Percentiles rank a stretch among this genome's conserved stretches.
phyloP scores from a whole-genome alignment of 495 filamentous ascomycete species.

The Mytilinidion resinicola region DNA sequence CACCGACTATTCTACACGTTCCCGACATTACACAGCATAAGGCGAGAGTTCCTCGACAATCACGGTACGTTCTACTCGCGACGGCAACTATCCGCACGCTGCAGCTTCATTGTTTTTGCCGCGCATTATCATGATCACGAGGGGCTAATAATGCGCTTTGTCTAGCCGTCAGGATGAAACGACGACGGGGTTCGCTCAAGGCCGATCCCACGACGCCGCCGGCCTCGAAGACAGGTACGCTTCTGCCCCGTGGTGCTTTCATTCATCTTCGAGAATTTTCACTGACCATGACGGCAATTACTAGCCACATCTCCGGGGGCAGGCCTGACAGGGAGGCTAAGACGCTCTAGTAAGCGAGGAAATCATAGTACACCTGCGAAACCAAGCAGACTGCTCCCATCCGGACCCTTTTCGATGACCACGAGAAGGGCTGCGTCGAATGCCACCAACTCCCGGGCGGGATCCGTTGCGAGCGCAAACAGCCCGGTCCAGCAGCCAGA shows the following conservation, averaged over 20 bases:
- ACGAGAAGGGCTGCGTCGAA: conserved; percentile 30
- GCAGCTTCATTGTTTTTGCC: not conserved
- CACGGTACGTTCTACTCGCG: not conserved
- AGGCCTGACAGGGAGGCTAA: not conserved
- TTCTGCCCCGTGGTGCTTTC: not conserved
- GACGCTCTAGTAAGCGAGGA: conserved; percentile 21
- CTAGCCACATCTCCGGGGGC: conserved; percentile 16
- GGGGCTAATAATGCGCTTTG: not conserved
- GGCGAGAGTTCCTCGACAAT: not conserved
- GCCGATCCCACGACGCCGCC: not conserved
- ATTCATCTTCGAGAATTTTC: conserved; percentile 1
- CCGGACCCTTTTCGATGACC: conserved; percentile 32
- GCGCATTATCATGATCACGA: not conserved
- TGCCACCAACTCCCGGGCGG: conserved; percentile 18
- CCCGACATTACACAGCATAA: not conserved
- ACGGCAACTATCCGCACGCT: not conserved
- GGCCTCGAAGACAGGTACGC: not conserved
- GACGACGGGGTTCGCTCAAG: not conserved
- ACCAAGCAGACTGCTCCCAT: conserved; percentile 30
- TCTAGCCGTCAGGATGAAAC: conserved; percentile 1
- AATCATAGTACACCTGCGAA: conserved; percentile 13
- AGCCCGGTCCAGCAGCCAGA: conserved; percentile 16
- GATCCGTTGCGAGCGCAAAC: conserved; percentile 19
- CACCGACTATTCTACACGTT: not conserved
- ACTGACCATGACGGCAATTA: conserved; percentile 1